phyloP scores from a whole-genome alignment of 495 filamentous ascomycete species.

The Talaromyces nanjingensis region DNA sequence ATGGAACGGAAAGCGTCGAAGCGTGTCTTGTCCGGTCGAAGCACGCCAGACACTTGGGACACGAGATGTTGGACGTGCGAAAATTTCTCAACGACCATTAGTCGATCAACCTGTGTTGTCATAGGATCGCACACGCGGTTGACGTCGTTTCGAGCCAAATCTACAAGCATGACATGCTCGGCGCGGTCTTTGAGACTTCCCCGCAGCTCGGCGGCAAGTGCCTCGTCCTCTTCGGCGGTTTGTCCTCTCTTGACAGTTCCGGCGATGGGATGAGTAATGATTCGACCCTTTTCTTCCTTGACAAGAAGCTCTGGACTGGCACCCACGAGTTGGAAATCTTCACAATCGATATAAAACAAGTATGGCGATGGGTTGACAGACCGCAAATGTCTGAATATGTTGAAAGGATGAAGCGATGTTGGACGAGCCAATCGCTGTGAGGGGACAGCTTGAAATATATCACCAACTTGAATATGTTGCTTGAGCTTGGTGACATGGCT shows the following conservation, averaged over 20 bases:
- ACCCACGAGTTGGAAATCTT: slow-evolving; percentile 88
- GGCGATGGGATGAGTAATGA: slow-evolving; percentile 96
- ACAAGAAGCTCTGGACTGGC: slow-evolving; percentile 91
- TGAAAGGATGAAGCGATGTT: slow-evolving; percentile 89
- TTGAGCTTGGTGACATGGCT: slow-evolving; percentile 73
- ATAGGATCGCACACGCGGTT: slow-evolving; percentile 92
- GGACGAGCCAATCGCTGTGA: slow-evolving; percentile 88
- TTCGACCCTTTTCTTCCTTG: slow-evolving; percentile 77
- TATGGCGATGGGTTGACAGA: slow-evolving; percentile 95
- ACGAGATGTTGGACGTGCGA: slow-evolving; percentile 95
- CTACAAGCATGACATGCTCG: slow-evolving; percentile 99
- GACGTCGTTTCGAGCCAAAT: slow-evolving; percentile 91
- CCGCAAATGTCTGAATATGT: slow-evolving; percentile 94
- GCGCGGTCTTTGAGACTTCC: slow-evolving; percentile 86
- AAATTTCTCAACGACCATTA: slow-evolving; percentile 96
- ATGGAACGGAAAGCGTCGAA: slow-evolving; percentile 96
- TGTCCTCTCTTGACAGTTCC: slow-evolving; percentile 87
- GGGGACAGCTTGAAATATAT: slow-evolving; percentile 96
- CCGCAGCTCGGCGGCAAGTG: slow-evolving; percentile 69
- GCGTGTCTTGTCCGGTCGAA: slow-evolving; percentile 74
- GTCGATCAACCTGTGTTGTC: slow-evolving; percentile 77
- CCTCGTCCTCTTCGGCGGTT: slow-evolving; percentile 70
- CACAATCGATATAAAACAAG: slow-evolving; percentile 90
- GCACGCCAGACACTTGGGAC: slow-evolving; percentile 83
- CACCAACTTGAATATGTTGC: slow-evolving; percentile 77